These are phyloP conservation scores for Yamadazyma triangularis DNA, from an alignment of 1,139 yeast genomes.

Conservation along the genomic window DNA sequence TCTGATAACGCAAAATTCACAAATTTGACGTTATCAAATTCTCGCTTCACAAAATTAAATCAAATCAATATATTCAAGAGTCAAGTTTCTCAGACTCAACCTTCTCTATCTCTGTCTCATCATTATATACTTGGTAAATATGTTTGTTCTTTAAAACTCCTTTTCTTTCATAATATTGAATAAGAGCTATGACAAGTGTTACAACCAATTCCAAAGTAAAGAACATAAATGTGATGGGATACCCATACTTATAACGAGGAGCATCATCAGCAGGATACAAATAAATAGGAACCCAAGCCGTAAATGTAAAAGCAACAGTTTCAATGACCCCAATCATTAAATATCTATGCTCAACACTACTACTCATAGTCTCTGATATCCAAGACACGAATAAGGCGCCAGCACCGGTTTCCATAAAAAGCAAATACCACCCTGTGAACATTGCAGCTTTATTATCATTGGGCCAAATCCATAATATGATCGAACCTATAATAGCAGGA, in stretches of 20 bases:
- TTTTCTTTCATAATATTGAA: constrained; percentile 6
- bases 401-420: constrained; percentile 16
- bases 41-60: too few species aligned
- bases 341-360: constrained; percentile 16
- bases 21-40: too few species aligned
- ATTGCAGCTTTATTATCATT: constrained; percentile 7
- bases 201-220: constrained; percentile 13
- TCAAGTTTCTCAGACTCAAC: too few species aligned
- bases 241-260: constrained; percentile 16
- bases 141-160: constrained; percentile 7
- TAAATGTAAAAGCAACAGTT: constrained; percentile 15
- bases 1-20: too few species aligned
- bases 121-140: constrained; percentile 1
- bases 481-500: constrained; percentile 14
- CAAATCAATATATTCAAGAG: too few species aligned
- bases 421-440: constrained; percentile 17
- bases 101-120: too few species aligned
- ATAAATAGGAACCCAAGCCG: constrained; percentile 17
- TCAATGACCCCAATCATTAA: constrained; percentile 16
- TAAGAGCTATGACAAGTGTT: constrained; percentile 9
- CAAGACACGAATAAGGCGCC: constrained; percentile 18
- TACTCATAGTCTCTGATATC: constrained; percentile 16
- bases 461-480: constrained; percentile 13
- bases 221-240: constrained; percentile 15
- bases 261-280: constrained; percentile 14